These are phyloP conservation scores for Crucibulum laeve DNA, from an alignment of 768 basidiomycete genomes.

Conservation along the genomic window DNA sequence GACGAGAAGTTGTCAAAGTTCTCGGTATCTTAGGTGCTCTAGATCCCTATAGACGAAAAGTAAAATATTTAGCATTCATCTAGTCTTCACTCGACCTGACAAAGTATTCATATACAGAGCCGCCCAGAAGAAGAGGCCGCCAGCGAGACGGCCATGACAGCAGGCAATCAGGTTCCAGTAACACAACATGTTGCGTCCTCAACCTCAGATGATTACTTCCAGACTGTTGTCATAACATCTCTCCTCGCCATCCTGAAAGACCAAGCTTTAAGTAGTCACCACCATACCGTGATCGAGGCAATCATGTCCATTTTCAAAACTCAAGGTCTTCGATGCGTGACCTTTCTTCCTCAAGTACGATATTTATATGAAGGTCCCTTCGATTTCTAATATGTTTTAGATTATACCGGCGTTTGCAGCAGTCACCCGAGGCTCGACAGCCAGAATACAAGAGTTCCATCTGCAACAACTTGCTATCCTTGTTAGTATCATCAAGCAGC, in stretches of 20 bases:
- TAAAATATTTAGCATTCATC: constrained; percentile 22
- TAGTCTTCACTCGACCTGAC: constrained; percentile 1
- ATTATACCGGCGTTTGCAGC: constrained; percentile 94
- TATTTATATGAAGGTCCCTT: background rate
- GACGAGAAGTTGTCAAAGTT: constrained; percentile 90
- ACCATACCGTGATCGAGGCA: constrained; percentile 93
- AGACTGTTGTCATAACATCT: constrained; percentile 89
- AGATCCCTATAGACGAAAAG: constrained; percentile 94
- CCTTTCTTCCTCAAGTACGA: constrained; percentile 86
- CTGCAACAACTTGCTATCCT: constrained; percentile 94
- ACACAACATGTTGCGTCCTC: constrained; percentile 56
- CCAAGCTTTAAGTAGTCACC: constrained; percentile 77
- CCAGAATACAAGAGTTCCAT: constrained; percentile 88
- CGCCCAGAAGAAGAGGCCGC: constrained; percentile 63
- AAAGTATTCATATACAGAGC: constrained; percentile 28
- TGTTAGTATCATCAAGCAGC: constrained; percentile 94
- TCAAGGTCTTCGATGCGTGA: constrained; percentile 92
- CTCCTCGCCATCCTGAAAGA: constrained; percentile 87
- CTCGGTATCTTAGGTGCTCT: constrained; percentile 94
- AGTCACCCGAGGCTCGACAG: constrained; percentile 78
- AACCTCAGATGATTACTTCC: constrained; percentile 92
- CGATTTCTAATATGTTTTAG: constrained; percentile 28
- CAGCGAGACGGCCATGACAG: constrained; percentile 53
- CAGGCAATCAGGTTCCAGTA: constrained; percentile 66
- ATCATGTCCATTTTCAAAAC: constrained; percentile 99